These are phyloP conservation scores for Fraxinus xanthoxyloides DNA, from an alignment of 305 asterid species.

Conservation along the genomic window DNA sequence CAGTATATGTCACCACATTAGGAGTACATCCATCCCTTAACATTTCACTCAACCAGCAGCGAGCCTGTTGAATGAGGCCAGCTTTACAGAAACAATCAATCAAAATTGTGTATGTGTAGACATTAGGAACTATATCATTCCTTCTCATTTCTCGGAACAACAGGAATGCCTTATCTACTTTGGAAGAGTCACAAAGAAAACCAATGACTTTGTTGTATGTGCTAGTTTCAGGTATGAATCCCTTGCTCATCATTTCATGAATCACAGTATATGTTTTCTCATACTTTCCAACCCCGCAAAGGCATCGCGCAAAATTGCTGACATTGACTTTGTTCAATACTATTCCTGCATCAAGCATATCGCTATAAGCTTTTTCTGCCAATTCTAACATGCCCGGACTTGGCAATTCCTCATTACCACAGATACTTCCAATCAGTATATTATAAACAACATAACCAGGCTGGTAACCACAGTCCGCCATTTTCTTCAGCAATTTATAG, in stretches of 20 bases:
- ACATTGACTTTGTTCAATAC: slow-evolving; percentile 72
- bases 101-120: slow-evolving; percentile 80
- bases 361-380: slow-evolving; percentile 76
- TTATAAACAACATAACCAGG: slow-evolving; percentile 89
- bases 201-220: slow-evolving; percentile 81
- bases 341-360: slow-evolving; percentile 64
- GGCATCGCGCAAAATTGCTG: slow-evolving; percentile 67
- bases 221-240: slow-evolving; percentile 75
- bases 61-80: slow-evolving; percentile 86
- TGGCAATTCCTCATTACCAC: slow-evolving; percentile 68
- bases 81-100: slow-evolving; percentile 90
- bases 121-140: slow-evolving; percentile 67
- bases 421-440: slow-evolving; percentile 79
- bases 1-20: slow-evolving; percentile 80
- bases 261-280: slow-evolving; percentile 65
- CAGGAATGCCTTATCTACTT: slow-evolving; percentile 75
- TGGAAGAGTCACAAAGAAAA: slow-evolving; percentile 68
- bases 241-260: slow-evolving; percentile 73
- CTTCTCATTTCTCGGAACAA: slow-evolving; percentile 76
- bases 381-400: slow-evolving; percentile 50
- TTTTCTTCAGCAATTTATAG: slow-evolving; percentile 75
- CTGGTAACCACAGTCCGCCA: slow-evolving; percentile 63
- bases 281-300: slow-evolving; percentile 66
- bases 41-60: slow-evolving; percentile 83
- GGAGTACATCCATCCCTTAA: slow-evolving; percentile 66